Percentiles rank a stretch among this genome's conserved stretches.
Conservation (phyloP, 1,284 basidiomycete genomes). For the Ganoderma multipileum region DNA sequence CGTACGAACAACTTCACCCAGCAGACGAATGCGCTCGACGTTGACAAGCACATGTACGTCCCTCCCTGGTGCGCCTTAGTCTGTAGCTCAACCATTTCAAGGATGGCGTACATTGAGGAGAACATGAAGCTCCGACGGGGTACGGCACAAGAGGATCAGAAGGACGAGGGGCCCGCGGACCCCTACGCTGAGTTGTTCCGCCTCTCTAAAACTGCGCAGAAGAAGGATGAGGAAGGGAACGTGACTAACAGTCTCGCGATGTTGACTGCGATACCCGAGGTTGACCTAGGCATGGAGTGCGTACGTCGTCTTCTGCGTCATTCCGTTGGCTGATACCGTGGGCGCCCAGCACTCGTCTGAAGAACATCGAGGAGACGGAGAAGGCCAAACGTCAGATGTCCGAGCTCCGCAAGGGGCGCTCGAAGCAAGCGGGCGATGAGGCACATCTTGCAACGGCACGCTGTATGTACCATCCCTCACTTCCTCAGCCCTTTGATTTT, state of each 20-base stretch:
- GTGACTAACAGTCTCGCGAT: constrained; percentile 93
- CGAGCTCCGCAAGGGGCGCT: constrained; percentile 70
- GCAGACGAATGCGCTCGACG: constrained; percentile 94
- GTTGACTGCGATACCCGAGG: constrained; percentile 96
- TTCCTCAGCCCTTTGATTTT: not conserved
- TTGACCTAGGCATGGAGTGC: constrained; percentile 97
- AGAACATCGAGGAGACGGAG: constrained; percentile 97
- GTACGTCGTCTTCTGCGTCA: constrained; percentile 41
- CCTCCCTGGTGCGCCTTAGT: not conserved
- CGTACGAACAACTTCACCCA: constrained; percentile 94
- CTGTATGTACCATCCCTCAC: constrained; percentile 60
- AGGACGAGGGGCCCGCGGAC: constrained; percentile 57
- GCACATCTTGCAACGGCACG: constrained; percentile 83
- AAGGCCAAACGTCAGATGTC: constrained; percentile 89
- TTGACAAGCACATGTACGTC: constrained; percentile 96
- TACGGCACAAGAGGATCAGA: constrained; percentile 54
- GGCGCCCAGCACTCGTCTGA: constrained; percentile 76
- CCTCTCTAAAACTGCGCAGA: constrained; percentile 73
- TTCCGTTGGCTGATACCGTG: not conserved
- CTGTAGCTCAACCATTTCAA: constrained; percentile 41
- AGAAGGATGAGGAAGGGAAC: constrained; percentile 82
- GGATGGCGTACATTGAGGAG: constrained; percentile 98
- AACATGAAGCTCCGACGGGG: constrained; percentile 85
- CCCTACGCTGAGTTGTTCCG: constrained; percentile 86
- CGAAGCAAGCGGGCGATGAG: constrained; percentile 66